A percentile compares a stretch with the other conserved stretches of the same genome.
phyloP scores from a whole-genome alignment of 768 basidiomycete species.

The Hygrophoropsis aurantiaca region DNA sequence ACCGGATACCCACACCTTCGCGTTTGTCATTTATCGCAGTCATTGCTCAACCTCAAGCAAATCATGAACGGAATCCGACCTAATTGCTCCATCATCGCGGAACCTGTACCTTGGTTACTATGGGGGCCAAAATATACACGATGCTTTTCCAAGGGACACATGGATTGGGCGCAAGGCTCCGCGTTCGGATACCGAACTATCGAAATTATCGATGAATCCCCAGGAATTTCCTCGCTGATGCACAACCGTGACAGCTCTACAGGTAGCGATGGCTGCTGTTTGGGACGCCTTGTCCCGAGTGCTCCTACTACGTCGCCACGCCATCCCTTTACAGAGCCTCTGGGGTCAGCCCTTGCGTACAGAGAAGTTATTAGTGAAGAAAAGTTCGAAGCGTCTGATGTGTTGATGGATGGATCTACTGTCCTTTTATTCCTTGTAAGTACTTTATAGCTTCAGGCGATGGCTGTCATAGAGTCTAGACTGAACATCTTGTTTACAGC shows the following conservation, averaged over 20 bases:
- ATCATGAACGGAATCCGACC: neutral
- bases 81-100: conserved; percentile 1
- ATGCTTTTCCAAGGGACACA: conserved; percentile 51
- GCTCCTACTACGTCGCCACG: conserved; percentile 14
- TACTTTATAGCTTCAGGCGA: neutral
- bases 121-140: conserved; percentile 55
- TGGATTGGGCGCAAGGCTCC: conserved; percentile 58
- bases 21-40: conserved; percentile 48
- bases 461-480: neutral
- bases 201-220: conserved; percentile 32
- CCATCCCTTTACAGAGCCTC: conserved; percentile 47
- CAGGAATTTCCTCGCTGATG: neutral
- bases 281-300: conserved; percentile 20
- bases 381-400: conserved; percentile 49
- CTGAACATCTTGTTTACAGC: conserved; percentile 24
- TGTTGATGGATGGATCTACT: conserved; percentile 57
- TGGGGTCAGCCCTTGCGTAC: conserved; percentile 50
- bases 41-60: conserved; percentile 29
- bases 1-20: conserved; percentile 45
- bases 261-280: conserved; percentile 7
- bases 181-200: conserved; percentile 51
- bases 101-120: conserved; percentile 42
- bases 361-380: conserved; percentile 50
- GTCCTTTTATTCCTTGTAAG: conserved; percentile 48
- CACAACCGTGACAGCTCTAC: conserved; percentile 4